Evolutionary conservation across 257 asterid species (phyloP).

Genomic region (Solanum corneliomulleri): DNA sequence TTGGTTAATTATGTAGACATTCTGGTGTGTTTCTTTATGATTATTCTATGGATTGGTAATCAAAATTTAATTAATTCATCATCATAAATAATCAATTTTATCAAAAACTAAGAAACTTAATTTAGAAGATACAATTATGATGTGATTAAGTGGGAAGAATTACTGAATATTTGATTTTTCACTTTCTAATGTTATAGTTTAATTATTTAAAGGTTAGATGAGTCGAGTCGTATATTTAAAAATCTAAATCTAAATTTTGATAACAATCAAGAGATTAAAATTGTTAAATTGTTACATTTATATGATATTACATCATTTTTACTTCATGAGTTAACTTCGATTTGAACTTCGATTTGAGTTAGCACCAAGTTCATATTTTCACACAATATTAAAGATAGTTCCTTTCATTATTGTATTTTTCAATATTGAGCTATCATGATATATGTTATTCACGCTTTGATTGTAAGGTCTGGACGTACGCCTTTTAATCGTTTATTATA

Average conservation of each 20-base stretch:
- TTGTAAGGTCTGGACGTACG: too few species aligned
- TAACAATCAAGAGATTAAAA: too few species aligned
- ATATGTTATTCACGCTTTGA: too few species aligned
- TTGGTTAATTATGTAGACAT: not conserved
- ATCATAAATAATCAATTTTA: not conserved
- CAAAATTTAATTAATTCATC: not conserved
- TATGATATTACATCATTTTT: too few species aligned
- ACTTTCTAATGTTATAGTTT: not conserved
- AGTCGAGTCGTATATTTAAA: not conserved
- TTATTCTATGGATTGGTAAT: not conserved
- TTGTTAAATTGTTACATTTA: too few species aligned
- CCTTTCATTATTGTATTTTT: too few species aligned
- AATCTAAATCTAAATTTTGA: too few species aligned
- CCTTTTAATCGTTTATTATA: too few species aligned
- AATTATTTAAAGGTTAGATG: not conserved
- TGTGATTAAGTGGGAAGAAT: not conserved
- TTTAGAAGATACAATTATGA: not conserved
- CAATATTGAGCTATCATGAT: too few species aligned
- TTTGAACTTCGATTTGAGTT: too few species aligned
- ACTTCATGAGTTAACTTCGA: not conserved
- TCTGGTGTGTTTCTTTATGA: not conserved
- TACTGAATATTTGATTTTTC: not conserved
- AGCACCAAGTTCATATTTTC: too few species aligned
- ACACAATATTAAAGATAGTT: too few species aligned
- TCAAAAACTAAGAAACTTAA: not conserved